These are phyloP conservation scores for Colletotrichum eremochloae DNA, from an alignment of 2,329 filamentous ascomycete species.

Conservation along the genomic window DNA sequence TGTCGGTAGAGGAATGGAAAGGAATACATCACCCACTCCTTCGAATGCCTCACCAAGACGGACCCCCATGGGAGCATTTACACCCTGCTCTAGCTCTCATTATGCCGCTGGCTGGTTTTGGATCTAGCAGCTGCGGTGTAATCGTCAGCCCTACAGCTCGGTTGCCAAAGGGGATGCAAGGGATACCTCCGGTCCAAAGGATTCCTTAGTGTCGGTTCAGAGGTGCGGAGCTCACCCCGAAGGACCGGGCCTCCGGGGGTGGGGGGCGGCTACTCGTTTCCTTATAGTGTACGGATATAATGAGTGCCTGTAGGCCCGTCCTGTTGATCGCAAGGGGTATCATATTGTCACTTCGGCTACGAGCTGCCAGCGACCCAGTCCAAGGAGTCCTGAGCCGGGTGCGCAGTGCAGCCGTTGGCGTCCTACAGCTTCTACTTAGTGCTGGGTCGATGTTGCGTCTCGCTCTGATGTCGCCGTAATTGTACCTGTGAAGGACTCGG, in stretches of 20 bases:
- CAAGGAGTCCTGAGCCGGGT: background rate
- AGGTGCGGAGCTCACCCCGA: constrained; percentile 4
- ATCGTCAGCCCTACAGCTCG: background rate
- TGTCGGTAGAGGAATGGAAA: constrained; percentile 4
- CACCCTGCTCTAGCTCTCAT: background rate
- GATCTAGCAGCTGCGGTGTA: background rate
- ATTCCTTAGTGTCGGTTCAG: background rate
- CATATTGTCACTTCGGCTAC: constrained; percentile 13
- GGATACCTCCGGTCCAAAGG: background rate
- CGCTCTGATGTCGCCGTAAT: background rate
- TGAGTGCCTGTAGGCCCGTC: background rate
- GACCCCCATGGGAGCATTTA: background rate
- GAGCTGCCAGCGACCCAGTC: constrained; percentile 4
- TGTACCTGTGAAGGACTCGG: background rate
- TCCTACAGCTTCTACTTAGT: background rate
- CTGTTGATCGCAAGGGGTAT: constrained; percentile 14
- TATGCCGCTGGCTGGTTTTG: background rate
- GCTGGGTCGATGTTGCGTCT: background rate
- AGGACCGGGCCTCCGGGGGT: background rate
- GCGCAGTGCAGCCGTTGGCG: background rate
- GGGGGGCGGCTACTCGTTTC: background rate
- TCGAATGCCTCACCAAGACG: background rate
- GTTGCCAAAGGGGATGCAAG: constrained; percentile 11
- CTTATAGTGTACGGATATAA: background rate
- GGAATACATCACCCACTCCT: background rate